Percentiles rank a stretch among this genome's conserved stretches.
These are phyloP conservation scores for Coelastrella sp. DNA, from an alignment of 139 green algal species.

Conservation along the genomic window DNA sequence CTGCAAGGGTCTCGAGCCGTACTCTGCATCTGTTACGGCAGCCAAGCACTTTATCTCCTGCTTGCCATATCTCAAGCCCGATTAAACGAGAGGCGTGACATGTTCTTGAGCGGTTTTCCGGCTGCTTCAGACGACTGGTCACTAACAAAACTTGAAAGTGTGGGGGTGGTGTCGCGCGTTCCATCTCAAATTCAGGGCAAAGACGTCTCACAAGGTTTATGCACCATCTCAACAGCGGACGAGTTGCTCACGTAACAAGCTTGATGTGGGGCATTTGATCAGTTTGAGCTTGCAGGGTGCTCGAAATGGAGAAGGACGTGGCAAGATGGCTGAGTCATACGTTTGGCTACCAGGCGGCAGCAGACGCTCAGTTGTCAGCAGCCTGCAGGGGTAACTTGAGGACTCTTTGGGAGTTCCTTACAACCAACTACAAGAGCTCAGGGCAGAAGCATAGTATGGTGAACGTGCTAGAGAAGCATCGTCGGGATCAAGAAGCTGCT, in stretches of 20 bases:
- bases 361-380: conserved; percentile 28
- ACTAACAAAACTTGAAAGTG: too few relatives aligned
- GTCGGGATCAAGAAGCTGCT: conserved; percentile 36
- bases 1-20: too few relatives aligned
- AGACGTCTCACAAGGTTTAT: too few relatives aligned
- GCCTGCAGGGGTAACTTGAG: conserved; percentile 34
- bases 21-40: neutral
- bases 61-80: too few relatives aligned
- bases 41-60: neutral
- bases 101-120: too few relatives aligned
- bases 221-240: too few relatives aligned
- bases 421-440: conserved; percentile 4
- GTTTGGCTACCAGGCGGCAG: conserved; percentile 25
- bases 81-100: too few relatives aligned
- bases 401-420: conserved; percentile 35
- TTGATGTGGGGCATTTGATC: too few relatives aligned
- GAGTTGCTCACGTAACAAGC: too few relatives aligned
- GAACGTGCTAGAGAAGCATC: conserved; percentile 6
- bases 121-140: too few relatives aligned
- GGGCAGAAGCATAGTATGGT: conserved; percentile 10
- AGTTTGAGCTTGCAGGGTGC: neutral
- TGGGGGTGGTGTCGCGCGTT: too few relatives aligned
- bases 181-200: too few relatives aligned
- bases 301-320: conserved; percentile 22
- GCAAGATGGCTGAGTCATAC: neutral